Conservation (phyloP, 306 rosid species). For the Sphenostylis stenocarpa region DNA sequence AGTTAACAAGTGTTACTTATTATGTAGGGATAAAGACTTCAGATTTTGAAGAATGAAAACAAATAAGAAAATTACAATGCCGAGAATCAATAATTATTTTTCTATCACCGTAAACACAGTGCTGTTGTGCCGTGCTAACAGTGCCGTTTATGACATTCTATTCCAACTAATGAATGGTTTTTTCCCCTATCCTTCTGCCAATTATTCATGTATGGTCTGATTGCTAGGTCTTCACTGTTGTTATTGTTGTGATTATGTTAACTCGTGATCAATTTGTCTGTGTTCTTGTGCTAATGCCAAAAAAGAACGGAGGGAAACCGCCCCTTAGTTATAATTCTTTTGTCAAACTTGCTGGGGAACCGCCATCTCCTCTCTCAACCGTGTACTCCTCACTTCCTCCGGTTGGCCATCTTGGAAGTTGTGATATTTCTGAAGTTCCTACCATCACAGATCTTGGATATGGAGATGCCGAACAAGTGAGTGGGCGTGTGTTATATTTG, state of each 20-base stretch:
- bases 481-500: neutral
- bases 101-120: no score
- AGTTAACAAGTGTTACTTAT: no score
- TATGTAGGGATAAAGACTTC: no score
- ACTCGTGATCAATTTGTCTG: slow-evolving; percentile 24
- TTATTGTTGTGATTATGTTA: slow-evolving; percentile 20
- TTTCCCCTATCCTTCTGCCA: neutral
- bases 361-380: slow-evolving; percentile 46
- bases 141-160: no score
- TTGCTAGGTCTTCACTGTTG: neutral
- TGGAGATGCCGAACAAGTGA: slow-evolving; percentile 63
- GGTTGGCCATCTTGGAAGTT: slow-evolving; percentile 53
- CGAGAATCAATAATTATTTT: no score
- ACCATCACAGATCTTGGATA: slow-evolving; percentile 79
- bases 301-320: slow-evolving; percentile 90
- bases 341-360: slow-evolving; percentile 82
- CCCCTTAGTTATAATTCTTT: slow-evolving; percentile 88
- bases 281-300: slow-evolving; percentile 32
- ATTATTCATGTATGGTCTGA: neutral
- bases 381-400: slow-evolving; percentile 69
- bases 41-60: neutral
- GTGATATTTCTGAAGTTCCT: slow-evolving; percentile 68
- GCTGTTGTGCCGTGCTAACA: no score
- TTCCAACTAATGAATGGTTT: neutral
- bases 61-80: no score